These are phyloP conservation scores for Eucalyptus erythrocorys DNA, from an alignment of 345 rosid species.

Conservation along the genomic window DNA sequence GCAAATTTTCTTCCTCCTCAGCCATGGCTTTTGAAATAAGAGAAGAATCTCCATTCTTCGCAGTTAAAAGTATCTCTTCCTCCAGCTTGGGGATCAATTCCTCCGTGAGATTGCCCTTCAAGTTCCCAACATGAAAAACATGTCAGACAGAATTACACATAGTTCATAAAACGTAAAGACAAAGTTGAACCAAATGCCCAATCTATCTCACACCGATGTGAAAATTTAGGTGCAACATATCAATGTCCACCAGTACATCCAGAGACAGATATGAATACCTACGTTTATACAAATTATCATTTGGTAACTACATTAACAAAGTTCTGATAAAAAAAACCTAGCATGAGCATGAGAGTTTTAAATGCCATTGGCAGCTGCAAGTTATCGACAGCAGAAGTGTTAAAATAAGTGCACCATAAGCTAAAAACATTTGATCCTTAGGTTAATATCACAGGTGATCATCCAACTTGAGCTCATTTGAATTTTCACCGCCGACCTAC, in stretches of 20 bases:
- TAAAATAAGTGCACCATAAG: not conserved
- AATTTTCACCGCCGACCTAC: not conserved
- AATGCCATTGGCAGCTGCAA: not conserved
- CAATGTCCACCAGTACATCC: not conserved
- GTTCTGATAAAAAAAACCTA: not conserved
- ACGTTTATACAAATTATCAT: not conserved
- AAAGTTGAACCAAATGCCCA: not conserved
- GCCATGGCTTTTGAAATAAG: constrained; percentile 41
- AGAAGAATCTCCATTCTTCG: constrained; percentile 39
- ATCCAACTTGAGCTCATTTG: not conserved
- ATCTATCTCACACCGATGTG: not conserved
- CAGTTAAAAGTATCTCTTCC: constrained; percentile 22
- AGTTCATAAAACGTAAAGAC: not conserved
- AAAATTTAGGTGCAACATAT: not conserved
- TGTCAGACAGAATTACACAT: not conserved
- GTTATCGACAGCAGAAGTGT: not conserved
- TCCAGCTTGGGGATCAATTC: not conserved
- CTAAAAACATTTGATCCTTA: not conserved
- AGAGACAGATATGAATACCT: not conserved
- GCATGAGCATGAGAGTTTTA: not conserved
- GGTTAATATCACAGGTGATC: not conserved
- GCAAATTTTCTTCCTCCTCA: constrained; percentile 59
- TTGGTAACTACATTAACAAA: not conserved
- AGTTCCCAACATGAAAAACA: not conserved
- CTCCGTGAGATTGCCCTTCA: constrained; percentile 25